Evolutionary conservation across 2,329 filamentous ascomycete species (phyloP).

Genomic region (Pyrenochaeta sp.): DNA sequence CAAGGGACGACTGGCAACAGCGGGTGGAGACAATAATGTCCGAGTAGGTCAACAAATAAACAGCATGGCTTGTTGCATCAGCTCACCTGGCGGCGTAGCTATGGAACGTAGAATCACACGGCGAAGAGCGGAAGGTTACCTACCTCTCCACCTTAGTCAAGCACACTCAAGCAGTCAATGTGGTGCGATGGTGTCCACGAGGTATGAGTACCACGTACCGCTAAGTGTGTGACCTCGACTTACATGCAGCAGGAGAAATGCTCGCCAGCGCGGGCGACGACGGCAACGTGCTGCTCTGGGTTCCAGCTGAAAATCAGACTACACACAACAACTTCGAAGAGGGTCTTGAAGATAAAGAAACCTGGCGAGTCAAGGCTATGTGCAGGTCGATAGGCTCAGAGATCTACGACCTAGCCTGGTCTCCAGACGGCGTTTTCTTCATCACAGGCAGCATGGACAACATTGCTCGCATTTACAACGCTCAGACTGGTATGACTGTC

Average conservation of each 20-base stretch:
- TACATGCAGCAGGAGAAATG: constrained; percentile 73
- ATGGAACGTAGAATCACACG: constrained; percentile 87
- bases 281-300: constrained; percentile 96
- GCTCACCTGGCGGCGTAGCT: constrained; percentile 66
- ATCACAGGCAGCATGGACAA: constrained; percentile 99
- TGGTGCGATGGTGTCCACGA: constrained; percentile 93
- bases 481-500: constrained; percentile 75
- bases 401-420: constrained; percentile 99
- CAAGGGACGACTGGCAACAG: constrained; percentile 91
- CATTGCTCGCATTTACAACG: constrained; percentile 95
- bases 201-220: constrained; percentile 63
- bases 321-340: constrained; percentile 80
- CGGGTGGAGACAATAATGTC: constrained; percentile 95
- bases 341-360: constrained; percentile 89
- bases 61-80: constrained; percentile 1
- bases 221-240: constrained; percentile 11
- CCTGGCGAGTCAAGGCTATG: constrained; percentile 98
- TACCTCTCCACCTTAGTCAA: constrained; percentile 92
- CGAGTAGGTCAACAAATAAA: constrained; percentile 66
- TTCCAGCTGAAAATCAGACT: constrained; percentile 79
- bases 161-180: constrained; percentile 97
- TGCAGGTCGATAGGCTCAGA: constrained; percentile 93
- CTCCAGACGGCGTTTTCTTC: constrained; percentile 94
- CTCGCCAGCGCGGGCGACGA: constrained; percentile 96
- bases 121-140: constrained; percentile 86